Percentiles rank a stretch among this genome's conserved stretches.
Conservation (phyloP, 768 basidiomycete genomes). For the Boletus subcaerulescens region DNA sequence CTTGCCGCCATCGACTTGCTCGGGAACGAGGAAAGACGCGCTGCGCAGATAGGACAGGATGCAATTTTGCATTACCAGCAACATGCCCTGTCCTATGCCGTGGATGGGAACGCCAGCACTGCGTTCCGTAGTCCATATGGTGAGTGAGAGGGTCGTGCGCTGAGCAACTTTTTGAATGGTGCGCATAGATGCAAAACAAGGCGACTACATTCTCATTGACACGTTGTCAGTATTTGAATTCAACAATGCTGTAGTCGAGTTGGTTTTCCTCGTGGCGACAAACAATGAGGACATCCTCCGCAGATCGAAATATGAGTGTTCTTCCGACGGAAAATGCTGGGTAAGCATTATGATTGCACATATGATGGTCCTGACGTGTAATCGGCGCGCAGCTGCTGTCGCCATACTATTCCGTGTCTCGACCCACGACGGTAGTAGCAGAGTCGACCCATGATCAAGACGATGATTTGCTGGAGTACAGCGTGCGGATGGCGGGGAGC, state of each 20-base stretch:
- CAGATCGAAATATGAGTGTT: conserved; percentile 28
- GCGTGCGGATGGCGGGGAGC: conserved; percentile 15
- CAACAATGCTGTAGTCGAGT: conserved; percentile 22
- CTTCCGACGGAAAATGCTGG: conserved; percentile 32
- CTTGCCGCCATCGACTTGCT: conserved; percentile 40
- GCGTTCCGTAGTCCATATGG: conserved; percentile 49
- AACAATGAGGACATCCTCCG: conserved; percentile 33
- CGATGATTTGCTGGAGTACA: conserved; percentile 25
- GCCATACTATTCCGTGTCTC: conserved; percentile 7
- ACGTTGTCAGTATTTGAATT: conserved; percentile 28
- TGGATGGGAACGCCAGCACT: conserved; percentile 50
- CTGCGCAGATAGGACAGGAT: conserved; percentile 33
- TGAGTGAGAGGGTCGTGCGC: conserved; percentile 28
- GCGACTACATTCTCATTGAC: conserved; percentile 42
- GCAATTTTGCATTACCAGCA: conserved; percentile 38
- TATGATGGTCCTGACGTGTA: neutral
- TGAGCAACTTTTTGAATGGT: conserved; percentile 16
- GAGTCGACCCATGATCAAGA: neutral
- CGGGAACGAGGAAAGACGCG: conserved; percentile 37
- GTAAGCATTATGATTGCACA: conserved; percentile 20
- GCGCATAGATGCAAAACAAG: conserved; percentile 22
- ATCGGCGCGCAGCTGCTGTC: conserved; percentile 14
- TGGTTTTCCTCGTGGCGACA: conserved; percentile 37
- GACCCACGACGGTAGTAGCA: neutral
- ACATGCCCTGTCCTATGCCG: conserved; percentile 51